phyloP scores from a whole-genome alignment of 495 filamentous ascomycete species.

The Xylaria castorea region DNA sequence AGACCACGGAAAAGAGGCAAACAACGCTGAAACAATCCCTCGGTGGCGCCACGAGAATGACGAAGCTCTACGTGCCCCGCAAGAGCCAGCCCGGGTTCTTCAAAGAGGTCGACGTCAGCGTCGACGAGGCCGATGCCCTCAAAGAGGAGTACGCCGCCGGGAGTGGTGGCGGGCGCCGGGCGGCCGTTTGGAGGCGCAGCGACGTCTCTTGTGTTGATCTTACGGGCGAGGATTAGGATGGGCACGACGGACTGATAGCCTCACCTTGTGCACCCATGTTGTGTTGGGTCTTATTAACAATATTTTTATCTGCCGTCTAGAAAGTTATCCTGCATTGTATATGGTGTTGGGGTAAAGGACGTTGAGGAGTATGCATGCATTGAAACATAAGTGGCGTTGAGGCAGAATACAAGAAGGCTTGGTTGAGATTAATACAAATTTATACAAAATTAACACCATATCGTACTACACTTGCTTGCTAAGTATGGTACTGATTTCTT shows the following conservation, averaged over 20 bases:
- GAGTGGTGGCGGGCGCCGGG: neutral
- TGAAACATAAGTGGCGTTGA: neutral
- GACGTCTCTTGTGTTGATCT: conserved; percentile 50
- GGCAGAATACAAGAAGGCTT: neutral
- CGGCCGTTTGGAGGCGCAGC: conserved; percentile 42
- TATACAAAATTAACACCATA: neutral
- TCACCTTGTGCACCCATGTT: too few relatives aligned
- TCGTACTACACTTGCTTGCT: neutral
- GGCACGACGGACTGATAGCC: neutral
- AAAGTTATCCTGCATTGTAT: neutral
- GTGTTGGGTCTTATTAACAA: too few relatives aligned
- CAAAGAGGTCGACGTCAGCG: conserved; percentile 43
- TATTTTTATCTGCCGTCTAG: neutral
- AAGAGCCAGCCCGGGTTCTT: conserved; percentile 43
- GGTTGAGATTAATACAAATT: neutral
- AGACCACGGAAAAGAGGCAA: conserved; percentile 27
- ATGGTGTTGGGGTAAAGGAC: neutral
- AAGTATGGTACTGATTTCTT: too few relatives aligned
- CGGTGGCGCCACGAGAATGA: conserved; percentile 24
- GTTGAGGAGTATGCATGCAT: neutral
- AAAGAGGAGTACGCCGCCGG: conserved; percentile 4
- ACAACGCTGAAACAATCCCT: conserved; percentile 26
- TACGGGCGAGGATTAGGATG: conserved; percentile 44
- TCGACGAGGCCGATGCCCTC: conserved; percentile 36
- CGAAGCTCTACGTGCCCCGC: conserved; percentile 39